phyloP scores from a whole-genome alignment of 768 basidiomycete species.

The Mycena rebaudengoi region DNA sequence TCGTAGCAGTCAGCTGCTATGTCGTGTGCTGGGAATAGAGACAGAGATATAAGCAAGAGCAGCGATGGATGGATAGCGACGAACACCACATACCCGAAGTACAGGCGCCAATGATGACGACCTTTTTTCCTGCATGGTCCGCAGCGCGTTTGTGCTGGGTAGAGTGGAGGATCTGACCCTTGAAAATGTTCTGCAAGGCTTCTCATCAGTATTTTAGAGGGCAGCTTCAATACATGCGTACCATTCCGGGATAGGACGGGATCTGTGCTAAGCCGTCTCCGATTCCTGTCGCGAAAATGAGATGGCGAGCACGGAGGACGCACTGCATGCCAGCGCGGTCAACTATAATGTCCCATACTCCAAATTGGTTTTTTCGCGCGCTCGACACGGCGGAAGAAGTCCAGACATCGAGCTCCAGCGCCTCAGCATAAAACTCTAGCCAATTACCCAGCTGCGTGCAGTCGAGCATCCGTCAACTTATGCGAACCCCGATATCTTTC shows the following conservation, averaged over 20 bases:
- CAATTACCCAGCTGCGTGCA: constrained; percentile 63
- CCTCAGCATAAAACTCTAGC: constrained; percentile 62
- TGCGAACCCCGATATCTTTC: background rate
- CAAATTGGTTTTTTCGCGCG: constrained; percentile 38
- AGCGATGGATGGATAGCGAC: background rate
- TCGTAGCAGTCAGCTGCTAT: constrained; percentile 13
- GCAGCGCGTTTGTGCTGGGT: constrained; percentile 52
- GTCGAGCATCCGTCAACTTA: background rate
- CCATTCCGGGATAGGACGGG: constrained; percentile 57
- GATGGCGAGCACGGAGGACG: constrained; percentile 52
- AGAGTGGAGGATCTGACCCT: constrained; percentile 64
- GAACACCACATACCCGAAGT: constrained; percentile 51
- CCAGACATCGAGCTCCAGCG: constrained; percentile 64
- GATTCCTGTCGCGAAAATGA: constrained; percentile 65
- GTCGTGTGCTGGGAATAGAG: constrained; percentile 27
- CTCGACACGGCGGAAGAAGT: constrained; percentile 47
- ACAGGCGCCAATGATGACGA: constrained; percentile 67
- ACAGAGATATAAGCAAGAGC: too few relatives aligned
- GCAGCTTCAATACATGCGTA: constrained; percentile 12
- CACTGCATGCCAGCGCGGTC: constrained; percentile 41
- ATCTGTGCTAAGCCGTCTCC: constrained; percentile 53
- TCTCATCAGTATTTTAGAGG: background rate
- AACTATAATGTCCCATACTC: constrained; percentile 52
- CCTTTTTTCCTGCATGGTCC: constrained; percentile 66
- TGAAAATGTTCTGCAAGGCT: constrained; percentile 48